Evolutionary conservation across 2,329 filamentous ascomycete species (phyloP), one percentile per base, ranked within the genome.

Genomic region (Harringtonia aguacate): DNA sequence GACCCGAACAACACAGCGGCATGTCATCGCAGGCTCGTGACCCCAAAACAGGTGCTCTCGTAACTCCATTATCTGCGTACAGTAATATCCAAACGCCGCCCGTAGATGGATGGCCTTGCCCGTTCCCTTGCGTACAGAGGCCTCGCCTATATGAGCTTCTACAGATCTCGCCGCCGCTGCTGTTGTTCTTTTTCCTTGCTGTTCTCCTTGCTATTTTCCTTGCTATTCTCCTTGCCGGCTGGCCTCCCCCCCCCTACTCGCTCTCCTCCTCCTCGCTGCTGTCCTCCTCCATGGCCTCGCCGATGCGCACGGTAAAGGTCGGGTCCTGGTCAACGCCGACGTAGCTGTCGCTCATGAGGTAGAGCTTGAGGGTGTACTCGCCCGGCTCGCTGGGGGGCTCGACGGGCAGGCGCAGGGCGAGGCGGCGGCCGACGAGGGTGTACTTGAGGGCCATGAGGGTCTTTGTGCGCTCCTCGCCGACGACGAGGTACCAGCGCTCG

Each of bases 401-500:
- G 61, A 89, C 94, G 65, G 97, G 89, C 50, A 98, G 68, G 58
- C 79, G 80, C 46, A 88, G 75, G 56, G 86, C 83, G 55, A 95
- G 66, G 58, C 84, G 47, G 54, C 76, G 77, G 34, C 81, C 84
- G 50, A 98, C 83, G 2, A 89, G 94, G 48, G 98, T 82, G 53
- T 90, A 79, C 73, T 97, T 98, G 69, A 97, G 95, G 3, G 86
- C 89, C 46, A 97, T 70, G 49, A 98, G 69, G 50, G 75, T 89
- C 69, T 87, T 90, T 34, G 84, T 86, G 61, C 79, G 84, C 66
- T 95, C 88, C 55, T 97, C 89, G 27, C 89, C 90, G 29, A 98
- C 86, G 18, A 98, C 86, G 45, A 98, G 68, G 92, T 92, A 98
- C 89, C 89, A 98, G 60, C 92, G 95, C 72, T 98, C 92, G 69